Base-by-base conservation (phyloP, 768 basidiomycete species). In the Leccinellum albellum region DNA sequence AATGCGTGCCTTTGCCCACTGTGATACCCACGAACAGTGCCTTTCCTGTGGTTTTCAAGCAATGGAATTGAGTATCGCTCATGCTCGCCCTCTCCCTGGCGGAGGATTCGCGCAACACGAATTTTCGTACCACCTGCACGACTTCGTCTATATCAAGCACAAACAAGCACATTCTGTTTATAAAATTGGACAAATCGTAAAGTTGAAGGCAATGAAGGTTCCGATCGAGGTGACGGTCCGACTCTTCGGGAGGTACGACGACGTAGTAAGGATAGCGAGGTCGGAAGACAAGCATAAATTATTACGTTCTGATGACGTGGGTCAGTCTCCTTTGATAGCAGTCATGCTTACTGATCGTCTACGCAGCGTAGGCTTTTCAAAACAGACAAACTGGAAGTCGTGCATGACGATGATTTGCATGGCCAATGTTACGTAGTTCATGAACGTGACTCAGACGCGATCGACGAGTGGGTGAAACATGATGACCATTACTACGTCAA, bases 401-500 rank as follows among this genome's bases (percentile, higher is more conserved):
- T 66, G 13, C 53, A 74, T n/a, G 62, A 75, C 0, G 64, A 73
- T 13, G 62, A 72, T 17, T 67, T 89, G 45, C 79, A 83, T 53
- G 87, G 87, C 0, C 75, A 77, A 23, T 86, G 82, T 51, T 82
- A 75, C 66, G 79, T 86, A 13, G 66, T 70, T 9, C 70, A 75
- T 35, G 63, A 77, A 3, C 67, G 60, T 8, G 70, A 78, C 20
- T 52, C 61, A 1, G 71, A 73, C 42, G 42, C 58, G 26, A 59
- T 74, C 24, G 65, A 71, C 33, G 56, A 68, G 6, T 69, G 87
- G 85, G 68, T 82, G 4, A 40, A 64, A n/a, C 65, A 80, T 35
- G 75, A 82, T 57, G 80, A 89, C 61, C 84, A 86, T 57, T 89
- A 78, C 62, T 85, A 81, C 62, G 73, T 82, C 33, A 76, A 79